phyloP scores from a whole-genome alignment of 1,139 yeast genomes.

The Cylindricascospora bacillispora region DNA sequence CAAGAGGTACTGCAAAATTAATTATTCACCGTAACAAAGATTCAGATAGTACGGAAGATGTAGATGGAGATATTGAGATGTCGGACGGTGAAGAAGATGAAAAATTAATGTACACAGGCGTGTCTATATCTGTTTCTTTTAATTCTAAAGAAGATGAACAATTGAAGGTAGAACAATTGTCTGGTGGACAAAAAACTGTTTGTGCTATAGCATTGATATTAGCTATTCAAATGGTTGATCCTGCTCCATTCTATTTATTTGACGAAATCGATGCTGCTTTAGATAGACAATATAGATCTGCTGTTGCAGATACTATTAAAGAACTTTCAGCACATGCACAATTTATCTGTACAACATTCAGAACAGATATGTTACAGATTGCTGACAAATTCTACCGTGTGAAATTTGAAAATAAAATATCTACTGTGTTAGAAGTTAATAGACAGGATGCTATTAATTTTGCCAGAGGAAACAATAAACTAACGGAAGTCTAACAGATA shows the following conservation, averaged over 20 bases:
- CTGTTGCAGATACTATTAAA: slow-evolving; percentile 70
- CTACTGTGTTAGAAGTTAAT: slow-evolving; percentile 60
- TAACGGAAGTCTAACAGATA: slow-evolving; percentile 15
- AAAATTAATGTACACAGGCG: slow-evolving; percentile 64
- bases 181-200: slow-evolving; percentile 93
- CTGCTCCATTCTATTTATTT: slow-evolving; percentile 91
- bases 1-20: slow-evolving; percentile 67
- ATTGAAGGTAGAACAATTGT: slow-evolving; percentile 76
- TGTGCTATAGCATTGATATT: slow-evolving; percentile 89
- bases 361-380: slow-evolving; percentile 82
- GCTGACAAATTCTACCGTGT: slow-evolving; percentile 88
- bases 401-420: slow-evolving; percentile 69
- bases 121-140: slow-evolving; percentile 81
- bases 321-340: slow-evolving; percentile 60
- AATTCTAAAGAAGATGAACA: slow-evolving; percentile 81
- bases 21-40: slow-evolving; percentile 36
- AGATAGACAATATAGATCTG: slow-evolving; percentile 82
- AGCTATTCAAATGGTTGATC: slow-evolving; percentile 90
- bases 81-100: slow-evolving; percentile 18
- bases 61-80: slow-evolving; percentile 12
- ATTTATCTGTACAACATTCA: slow-evolving; percentile 89
- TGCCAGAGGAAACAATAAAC: slow-evolving; percentile 43
- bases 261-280: slow-evolving; percentile 95
- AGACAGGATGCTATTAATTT: slow-evolving; percentile 67
- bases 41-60: slow-evolving; percentile 4